A percentile compares a stretch with the other conserved stretches of the same genome.
These are phyloP conservation scores for Cercospora citrullina DNA, from an alignment of 2,329 filamentous ascomycete species.

Conservation along the genomic window DNA sequence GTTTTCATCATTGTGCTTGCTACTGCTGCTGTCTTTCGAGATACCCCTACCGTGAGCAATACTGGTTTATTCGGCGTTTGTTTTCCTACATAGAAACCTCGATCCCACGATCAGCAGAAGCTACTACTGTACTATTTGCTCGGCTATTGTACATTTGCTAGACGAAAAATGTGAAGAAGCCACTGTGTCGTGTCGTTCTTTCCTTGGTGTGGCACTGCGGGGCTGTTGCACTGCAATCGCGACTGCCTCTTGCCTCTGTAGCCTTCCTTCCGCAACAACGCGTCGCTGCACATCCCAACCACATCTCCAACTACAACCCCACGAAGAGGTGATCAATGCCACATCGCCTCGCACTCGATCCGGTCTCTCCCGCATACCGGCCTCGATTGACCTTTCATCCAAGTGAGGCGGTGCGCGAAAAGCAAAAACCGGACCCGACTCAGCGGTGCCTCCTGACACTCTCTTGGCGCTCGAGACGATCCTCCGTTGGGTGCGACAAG, in stretches of 20 bases:
- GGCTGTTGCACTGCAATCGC: background rate
- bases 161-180: background rate
- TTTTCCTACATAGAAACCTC: background rate
- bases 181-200: background rate
- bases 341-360: background rate
- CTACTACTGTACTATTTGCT: background rate
- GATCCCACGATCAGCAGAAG: constrained; percentile 1
- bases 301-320: background rate
- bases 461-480: background rate
- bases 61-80: background rate
- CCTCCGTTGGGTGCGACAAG: background rate
- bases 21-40: constrained; percentile 1
- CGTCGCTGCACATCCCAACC: background rate
- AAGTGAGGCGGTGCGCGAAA: background rate
- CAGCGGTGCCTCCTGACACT: background rate
- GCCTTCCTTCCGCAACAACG: background rate
- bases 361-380: background rate
- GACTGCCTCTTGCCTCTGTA: background rate
- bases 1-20: background rate
- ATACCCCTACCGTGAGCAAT: background rate
- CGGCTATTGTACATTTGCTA: background rate
- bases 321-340: background rate
- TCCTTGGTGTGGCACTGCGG: background rate
- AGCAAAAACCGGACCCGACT: background rate
- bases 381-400: background rate